Evolutionary conservation across 2,329 filamentous ascomycete species (phyloP).

Genomic region (Chaetomium olivaceum): DNA sequence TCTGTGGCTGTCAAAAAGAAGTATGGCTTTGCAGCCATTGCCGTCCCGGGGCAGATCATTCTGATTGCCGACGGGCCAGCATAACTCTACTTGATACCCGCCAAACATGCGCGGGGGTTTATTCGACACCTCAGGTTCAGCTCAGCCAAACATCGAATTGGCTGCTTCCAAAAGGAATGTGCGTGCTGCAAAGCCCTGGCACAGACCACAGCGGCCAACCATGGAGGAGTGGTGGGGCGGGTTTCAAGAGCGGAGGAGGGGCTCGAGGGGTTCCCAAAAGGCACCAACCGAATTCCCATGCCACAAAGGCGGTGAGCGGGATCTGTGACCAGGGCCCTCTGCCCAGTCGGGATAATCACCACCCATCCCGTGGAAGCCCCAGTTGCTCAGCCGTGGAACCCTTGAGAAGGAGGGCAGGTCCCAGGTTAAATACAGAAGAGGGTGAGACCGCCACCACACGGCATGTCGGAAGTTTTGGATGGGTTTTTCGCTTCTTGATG

Average conservation of each 20-base stretch:
- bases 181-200: conserved; percentile 15
- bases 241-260: conserved; percentile 15
- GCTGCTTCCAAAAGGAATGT: conserved; percentile 1
- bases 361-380: background rate
- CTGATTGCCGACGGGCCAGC: background rate
- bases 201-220: conserved; percentile 1
- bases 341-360: background rate
- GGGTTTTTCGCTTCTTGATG: background rate
- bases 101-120: background rate
- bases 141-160: background rate
- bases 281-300: background rate
- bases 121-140: background rate
- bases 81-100: background rate
- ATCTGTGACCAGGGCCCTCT: conserved; percentile 4
- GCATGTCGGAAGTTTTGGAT: background rate
- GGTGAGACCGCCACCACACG: background rate
- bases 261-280: conserved; percentile 14
- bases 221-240: conserved; percentile 9
- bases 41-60: background rate
- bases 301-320: conserved; percentile 18
- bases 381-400: background rate
- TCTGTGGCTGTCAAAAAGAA: background rate
- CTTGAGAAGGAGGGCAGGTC: background rate
- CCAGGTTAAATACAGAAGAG: background rate
- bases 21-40: background rate